These are phyloP conservation scores for Alnus glutinosa DNA, from an alignment of 306 rosid species.

Conservation along the genomic window DNA sequence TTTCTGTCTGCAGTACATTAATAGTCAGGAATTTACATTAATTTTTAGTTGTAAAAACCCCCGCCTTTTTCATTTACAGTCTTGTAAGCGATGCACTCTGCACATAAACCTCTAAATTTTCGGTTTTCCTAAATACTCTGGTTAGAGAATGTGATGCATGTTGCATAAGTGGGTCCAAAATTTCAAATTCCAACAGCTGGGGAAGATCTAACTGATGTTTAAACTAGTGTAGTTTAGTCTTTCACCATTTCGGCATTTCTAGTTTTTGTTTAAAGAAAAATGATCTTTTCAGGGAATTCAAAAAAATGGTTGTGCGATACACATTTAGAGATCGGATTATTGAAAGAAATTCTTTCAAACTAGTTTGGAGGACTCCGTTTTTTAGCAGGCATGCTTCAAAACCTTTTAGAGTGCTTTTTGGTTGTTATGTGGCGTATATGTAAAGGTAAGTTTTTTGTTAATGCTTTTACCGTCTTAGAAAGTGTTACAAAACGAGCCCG, in stretches of 20 bases:
- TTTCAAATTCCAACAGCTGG: slow-evolving; percentile 34
- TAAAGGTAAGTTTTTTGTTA: no score
- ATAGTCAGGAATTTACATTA: slow-evolving; percentile 42
- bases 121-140: slow-evolving; percentile 3
- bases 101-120: slow-evolving; percentile 21
- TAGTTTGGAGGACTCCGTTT: no score
- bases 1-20: slow-evolving; percentile 32
- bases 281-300: no score
- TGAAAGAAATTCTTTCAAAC: no score
- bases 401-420: no score
- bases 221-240: slow-evolving; percentile 13
- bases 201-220: slow-evolving; percentile 23
- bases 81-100: slow-evolving; percentile 29
- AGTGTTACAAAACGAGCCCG: no score
- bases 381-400: no score
- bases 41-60: slow-evolving; percentile 47
- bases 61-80: slow-evolving; percentile 19
- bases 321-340: no score
- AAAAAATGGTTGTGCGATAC: no score
- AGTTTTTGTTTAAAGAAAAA: background rate
- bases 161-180: slow-evolving; percentile 33
- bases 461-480: no score
- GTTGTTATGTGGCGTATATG: no score
- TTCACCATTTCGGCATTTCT: background rate
- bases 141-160: slow-evolving; percentile 27